Base-by-base conservation (phyloP, 257 asterid species). In the Verbena officinalis region DNA sequence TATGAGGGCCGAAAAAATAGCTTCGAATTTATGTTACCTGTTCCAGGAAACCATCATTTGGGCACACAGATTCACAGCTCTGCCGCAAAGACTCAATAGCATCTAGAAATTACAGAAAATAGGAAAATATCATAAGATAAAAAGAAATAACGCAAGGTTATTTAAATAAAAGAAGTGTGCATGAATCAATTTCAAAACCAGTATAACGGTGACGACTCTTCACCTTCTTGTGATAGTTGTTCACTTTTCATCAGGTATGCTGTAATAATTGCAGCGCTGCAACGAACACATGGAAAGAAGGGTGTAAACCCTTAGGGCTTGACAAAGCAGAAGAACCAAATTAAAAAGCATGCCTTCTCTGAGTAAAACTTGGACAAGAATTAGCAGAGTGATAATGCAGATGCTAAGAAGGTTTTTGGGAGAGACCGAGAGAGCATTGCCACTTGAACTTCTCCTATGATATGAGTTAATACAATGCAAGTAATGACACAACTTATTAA, bases 221-320 rank as follows among this genome's bases (percentile, higher is more conserved):
- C 75, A 94, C 99, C 99, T 81, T 88, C 97, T 73, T 57, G 82
- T 14, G 97, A 80, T 79, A 94, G 84, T 55, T 77, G 89, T 76
- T 86, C 99, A 75, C 90, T 81, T 81, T 81, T 90, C 99, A 93
- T 93, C 95, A 93, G 80, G 86, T 90, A 88, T 49, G 99, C 97
- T 43, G 87, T 73, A 75, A 88, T 64, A 61, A 93, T 83, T 79
- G 99, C 88, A 36, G 97, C 99, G 81, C 99, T 93, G 97, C 81
- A 86, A 80, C 71, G 74, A 82, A 81, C 80, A 87, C 74, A 77
- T 51, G 82, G 73, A 81, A 84, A 80, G 80, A 79, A 78, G 79
- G 80, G 85, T 69, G 87, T 83, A 77, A 83, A 73, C 77, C 83
- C 83, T 57, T 59, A 71, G 70, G 83, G 75, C 73, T 80, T 69